Conservation (phyloP, 345 rosid genomes). For the Leavenworthia alabamica region DNA sequence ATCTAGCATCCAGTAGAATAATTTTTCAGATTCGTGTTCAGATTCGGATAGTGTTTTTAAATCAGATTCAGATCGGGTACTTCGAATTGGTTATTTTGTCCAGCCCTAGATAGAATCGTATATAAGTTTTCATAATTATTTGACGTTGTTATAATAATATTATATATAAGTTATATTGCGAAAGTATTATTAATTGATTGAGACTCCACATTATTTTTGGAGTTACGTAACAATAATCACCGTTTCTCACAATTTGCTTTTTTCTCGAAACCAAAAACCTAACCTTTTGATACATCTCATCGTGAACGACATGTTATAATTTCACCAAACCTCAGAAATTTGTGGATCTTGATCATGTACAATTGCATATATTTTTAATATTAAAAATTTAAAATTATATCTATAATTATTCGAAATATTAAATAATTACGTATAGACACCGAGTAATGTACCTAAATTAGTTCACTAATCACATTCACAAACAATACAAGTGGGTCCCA, state of each 20-base stretch:
- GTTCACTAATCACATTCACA: conserved; percentile 31
- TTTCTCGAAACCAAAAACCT: conserved; percentile 10
- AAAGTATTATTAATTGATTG: conserved; percentile 14
- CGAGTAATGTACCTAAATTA: conserved; percentile 25
- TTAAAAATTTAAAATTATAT: not conserved
- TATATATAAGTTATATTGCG: not conserved
- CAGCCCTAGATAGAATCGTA: no score
- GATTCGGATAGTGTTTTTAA: no score
- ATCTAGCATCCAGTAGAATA: no score
- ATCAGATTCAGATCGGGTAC: no score
- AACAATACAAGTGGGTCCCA: conserved; percentile 34
- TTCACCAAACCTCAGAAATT: conserved; percentile 21
- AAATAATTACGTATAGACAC: conserved; percentile 13
- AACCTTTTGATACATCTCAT: conserved; percentile 3
- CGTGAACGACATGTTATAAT: conserved; percentile 16
- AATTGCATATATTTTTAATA: not conserved
- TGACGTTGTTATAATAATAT: not conserved
- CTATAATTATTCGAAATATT: not conserved
- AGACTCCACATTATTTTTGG: conserved; percentile 28
- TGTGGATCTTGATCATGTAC: conserved; percentile 11
- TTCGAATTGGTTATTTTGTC: no score
- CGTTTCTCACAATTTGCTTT: conserved; percentile 14
- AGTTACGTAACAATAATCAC: conserved; percentile 27
- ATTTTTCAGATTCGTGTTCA: no score
- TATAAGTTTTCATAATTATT: no score